Evolutionary conservation across 106 monocot genomes (phyloP).

Genomic region (Phalaenopsis aphrodite): DNA sequence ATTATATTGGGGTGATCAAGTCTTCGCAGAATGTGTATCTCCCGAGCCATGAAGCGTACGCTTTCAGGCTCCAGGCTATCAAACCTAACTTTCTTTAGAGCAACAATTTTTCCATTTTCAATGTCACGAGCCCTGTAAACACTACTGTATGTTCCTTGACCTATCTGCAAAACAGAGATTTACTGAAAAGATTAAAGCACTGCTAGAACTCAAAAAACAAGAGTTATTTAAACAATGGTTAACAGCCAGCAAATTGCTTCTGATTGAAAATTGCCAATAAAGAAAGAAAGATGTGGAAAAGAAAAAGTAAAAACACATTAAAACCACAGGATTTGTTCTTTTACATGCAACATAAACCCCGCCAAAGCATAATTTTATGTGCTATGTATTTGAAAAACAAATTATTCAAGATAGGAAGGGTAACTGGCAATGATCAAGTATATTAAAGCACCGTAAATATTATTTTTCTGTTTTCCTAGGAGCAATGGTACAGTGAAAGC

Average conservation of each 20-base stretch:
- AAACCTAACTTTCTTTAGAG: constrained; percentile 70
- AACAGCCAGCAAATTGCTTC: no score
- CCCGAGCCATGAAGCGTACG: constrained; percentile 71
- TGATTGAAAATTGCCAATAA: no score
- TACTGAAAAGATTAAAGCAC: neutral
- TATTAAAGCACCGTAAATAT: no score
- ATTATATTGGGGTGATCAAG: constrained; percentile 71
- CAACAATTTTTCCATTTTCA: constrained; percentile 56
- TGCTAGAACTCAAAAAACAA: neutral
- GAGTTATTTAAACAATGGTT: neutral
- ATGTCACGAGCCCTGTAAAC: constrained; percentile 73
- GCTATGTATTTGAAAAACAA: no score
- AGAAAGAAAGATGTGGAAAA: no score
- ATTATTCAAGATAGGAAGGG: no score
- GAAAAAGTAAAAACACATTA: no score
- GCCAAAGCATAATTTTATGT: no score
- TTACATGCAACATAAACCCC: no score
- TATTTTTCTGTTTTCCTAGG: no score
- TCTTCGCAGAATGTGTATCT: constrained; percentile 56
- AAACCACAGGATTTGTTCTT: no score
- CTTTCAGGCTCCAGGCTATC: constrained; percentile 75
- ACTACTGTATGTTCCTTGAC: constrained; percentile 74
- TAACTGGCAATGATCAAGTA: no score
- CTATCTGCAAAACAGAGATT: constrained; percentile 44
- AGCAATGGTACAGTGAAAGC: neutral